Evolutionary conservation across 2,329 filamentous ascomycete genomes (phyloP).

Genomic region (Xylaria multiplex): DNA sequence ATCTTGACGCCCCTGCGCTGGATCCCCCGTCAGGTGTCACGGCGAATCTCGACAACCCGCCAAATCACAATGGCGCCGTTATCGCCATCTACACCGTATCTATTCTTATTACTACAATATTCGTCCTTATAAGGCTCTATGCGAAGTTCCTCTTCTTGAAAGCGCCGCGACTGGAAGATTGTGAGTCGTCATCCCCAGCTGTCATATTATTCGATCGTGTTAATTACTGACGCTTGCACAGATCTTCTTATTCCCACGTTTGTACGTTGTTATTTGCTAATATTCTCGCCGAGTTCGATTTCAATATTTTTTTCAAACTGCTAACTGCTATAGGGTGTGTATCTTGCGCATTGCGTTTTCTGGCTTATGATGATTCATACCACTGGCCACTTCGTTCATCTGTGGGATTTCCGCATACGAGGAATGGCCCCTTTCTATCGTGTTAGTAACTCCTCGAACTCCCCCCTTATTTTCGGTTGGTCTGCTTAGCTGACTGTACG

Average conservation of each 20-base stretch:
- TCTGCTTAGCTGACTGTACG: background rate
- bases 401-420: constrained; percentile 18
- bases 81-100: constrained; percentile 18
- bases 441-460: background rate
- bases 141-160: constrained; percentile 22
- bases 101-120: constrained; percentile 11
- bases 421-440: constrained; percentile 18
- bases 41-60: constrained; percentile 16
- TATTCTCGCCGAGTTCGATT: background rate
- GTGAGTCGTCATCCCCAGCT: constrained; percentile 10
- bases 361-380: constrained; percentile 21
- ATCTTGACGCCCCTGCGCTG: constrained; percentile 16
- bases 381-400: constrained; percentile 23
- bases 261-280: constrained; percentile 1
- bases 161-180: constrained; percentile 18
- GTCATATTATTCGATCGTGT: background rate
- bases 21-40: constrained; percentile 11
- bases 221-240: background rate
- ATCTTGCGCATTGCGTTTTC: constrained; percentile 19
- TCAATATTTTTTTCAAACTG: background rate
- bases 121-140: constrained; percentile 24
- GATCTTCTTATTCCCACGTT: constrained; percentile 19
- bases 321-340: constrained; percentile 16
- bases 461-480: background rate
- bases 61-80: constrained; percentile 16